Evolutionary conservation across 202 grass and related monocot genomes (phyloP).

Genomic region (Zoysia matrella): DNA sequence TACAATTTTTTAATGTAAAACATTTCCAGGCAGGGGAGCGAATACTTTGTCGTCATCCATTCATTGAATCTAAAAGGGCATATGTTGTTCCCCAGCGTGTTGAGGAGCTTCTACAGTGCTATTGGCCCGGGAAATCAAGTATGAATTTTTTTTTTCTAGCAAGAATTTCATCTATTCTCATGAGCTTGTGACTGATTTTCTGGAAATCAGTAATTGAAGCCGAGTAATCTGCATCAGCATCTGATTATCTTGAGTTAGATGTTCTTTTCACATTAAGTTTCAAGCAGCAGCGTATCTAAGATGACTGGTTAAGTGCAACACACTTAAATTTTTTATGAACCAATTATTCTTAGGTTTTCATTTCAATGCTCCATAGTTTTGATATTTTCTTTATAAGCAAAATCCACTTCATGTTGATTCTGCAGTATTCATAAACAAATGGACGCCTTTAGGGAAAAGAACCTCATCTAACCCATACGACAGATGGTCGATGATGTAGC

Average conservation of each 20-base stretch:
- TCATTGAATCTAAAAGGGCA: conserved; percentile 96
- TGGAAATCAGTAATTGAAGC: neutral
- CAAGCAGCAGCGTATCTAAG: neutral
- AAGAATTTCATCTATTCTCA: neutral
- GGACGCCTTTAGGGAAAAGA: neutral
- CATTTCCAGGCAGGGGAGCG: conserved; percentile 82
- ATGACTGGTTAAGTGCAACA: neutral
- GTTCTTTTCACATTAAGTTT: neutral
- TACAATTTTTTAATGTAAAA: conserved; percentile 32
- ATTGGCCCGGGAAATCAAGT: conserved; percentile 87
- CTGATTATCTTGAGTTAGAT: neutral
- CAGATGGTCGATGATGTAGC: neutral
- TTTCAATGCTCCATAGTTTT: neutral
- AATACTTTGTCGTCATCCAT: conserved; percentile 91
- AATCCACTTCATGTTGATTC: neutral
- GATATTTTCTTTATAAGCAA: neutral
- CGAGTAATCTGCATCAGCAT: neutral
- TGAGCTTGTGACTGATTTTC: neutral
- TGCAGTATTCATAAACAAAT: neutral
- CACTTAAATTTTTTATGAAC: neutral
- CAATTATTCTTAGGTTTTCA: conserved; percentile 21
- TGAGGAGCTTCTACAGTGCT: conserved; percentile 92
- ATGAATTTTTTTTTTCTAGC: conserved; percentile 38
- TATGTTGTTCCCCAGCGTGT: conserved; percentile 90
- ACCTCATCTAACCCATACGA: neutral